Conservation (phyloP, 129 eudicot genomes). For the Centaurea solstitialis region DNA sequence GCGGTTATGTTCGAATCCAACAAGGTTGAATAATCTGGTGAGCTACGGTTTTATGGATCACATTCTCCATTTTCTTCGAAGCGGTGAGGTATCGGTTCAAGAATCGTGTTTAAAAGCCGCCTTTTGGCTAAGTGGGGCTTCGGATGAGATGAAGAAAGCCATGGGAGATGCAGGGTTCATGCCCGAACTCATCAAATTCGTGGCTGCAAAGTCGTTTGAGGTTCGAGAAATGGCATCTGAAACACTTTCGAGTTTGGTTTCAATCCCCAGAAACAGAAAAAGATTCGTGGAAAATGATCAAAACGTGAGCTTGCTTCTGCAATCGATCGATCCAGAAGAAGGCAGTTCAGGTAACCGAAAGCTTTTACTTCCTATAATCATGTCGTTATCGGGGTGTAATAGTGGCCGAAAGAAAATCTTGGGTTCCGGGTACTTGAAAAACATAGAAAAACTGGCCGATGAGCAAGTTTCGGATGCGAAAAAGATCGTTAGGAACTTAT, state of each 20-base stretch:
- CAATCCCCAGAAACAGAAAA: conserved; percentile 50
- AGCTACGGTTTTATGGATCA: conserved; percentile 50
- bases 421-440: conserved; percentile 54
- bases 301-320: conserved; percentile 47
- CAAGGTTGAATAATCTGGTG: conserved; percentile 20
- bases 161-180: conserved; percentile 67
- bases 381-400: conserved; percentile 52
- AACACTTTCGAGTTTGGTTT: conserved; percentile 44
- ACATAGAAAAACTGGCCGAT: conserved; percentile 58
- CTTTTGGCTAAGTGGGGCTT: conserved; percentile 60
- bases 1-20: conserved; percentile 39
- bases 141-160: conserved; percentile 50
- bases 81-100: conserved; percentile 47
- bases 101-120: conserved; percentile 53
- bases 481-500: conserved; percentile 53
- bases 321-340: conserved; percentile 48
- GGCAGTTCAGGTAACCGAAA: conserved; percentile 44
- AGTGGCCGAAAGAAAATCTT: conserved; percentile 59
- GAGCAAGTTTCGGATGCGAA: conserved; percentile 55
- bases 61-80: conserved; percentile 37
- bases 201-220: conserved; percentile 51
- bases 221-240: conserved; percentile 60
- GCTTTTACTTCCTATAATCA: conserved; percentile 50
- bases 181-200: conserved; percentile 55
- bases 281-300: conserved; percentile 53